Base-by-base conservation (phyloP, 345 rosid genomes). In the Lepidium aucheri region DNA sequence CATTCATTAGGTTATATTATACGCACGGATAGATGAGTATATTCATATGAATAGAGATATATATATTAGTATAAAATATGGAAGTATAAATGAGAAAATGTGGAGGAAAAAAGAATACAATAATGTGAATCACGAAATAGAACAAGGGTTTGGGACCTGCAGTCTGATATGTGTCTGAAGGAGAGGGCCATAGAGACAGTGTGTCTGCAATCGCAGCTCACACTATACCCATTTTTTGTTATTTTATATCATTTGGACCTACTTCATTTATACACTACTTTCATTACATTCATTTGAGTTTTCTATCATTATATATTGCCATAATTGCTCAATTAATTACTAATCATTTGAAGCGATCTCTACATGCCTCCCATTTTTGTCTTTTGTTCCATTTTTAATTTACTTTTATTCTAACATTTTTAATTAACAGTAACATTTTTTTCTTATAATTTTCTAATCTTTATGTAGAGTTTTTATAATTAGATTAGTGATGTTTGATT, bases 81-180 rank as follows among this genome's bases (percentile, higher is more conserved):
- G 22, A 57, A 32, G 26, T 41, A 49, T 33, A 28, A 33, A 49
- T 55, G n/a, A 56, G 32, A 30, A 55, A 28, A 28, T 28, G 14
- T 63, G 51, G 40, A 43, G 50, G 58, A 67, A 73, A 65, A 34
- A 65, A 57, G 54, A 46, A 51, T 65, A 67, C 73, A 74, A 60
- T 74, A 67, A 67, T 74, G 73, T 60, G 73, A 74, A 67, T 74
- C 77, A 74, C 77, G 77, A 74, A 74, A 73, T 73, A 59, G 77
- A 73, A 52, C 72, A 60, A 67, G 77, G 63, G 42, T 59, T 67
- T 67, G 77, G 77, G 77, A 67, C 77, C 77, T 73, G 67, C 57
- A 59, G 38, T 60, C 68, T 53, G 72, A 67, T 60, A 38, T 44
- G 53, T 44, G 61, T 73, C 72, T 73, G 55, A 59, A 42, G 55